These are phyloP conservation scores for Teratosphaeria gauchensis DNA, from an alignment of 2,329 filamentous ascomycete genomes.

Conservation along the genomic window DNA sequence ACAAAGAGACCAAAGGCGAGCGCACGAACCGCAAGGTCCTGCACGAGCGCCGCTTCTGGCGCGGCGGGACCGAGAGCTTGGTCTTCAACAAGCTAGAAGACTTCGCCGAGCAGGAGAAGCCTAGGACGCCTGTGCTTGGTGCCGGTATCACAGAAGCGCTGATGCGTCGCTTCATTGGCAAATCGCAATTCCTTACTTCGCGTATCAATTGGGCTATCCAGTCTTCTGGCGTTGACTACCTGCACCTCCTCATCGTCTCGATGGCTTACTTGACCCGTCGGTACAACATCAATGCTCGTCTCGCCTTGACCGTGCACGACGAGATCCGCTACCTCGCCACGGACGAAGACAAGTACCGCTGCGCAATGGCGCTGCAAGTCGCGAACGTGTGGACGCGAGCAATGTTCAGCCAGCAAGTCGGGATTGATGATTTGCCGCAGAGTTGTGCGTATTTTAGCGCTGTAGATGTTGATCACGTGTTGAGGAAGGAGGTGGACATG, in stretches of 20 bases:
- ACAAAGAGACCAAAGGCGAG: conserved; percentile 79
- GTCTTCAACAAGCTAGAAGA: conserved; percentile 98
- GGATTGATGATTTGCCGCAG: conserved; percentile 89
- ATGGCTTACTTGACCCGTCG: conserved; percentile 90
- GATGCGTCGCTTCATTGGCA: conserved; percentile 77
- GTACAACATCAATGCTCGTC: conserved; percentile 74
- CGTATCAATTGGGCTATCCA: conserved; percentile 99
- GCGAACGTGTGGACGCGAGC: conserved; percentile 94
- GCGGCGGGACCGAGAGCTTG: conserved; percentile 91
- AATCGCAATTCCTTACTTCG: conserved; percentile 86
- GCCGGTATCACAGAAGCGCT: conserved; percentile 94
- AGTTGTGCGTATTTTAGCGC: conserved; percentile 93
- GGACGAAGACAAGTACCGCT: conserved; percentile 74
- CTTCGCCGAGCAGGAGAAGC: conserved; percentile 88
- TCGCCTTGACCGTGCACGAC: conserved; percentile 92
- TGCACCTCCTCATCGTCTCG: conserved; percentile 81
- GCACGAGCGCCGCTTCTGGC: conserved; percentile 74
- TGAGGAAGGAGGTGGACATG: conserved; percentile 98
- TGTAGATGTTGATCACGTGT: conserved; percentile 85
- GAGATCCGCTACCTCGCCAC: conserved; percentile 92
- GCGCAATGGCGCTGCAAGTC: conserved; percentile 86
- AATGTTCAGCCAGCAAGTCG: conserved; percentile 95
- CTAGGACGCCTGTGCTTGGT: conserved; percentile 82
- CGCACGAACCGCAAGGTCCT: conserved; percentile 69
- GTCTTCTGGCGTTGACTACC: conserved; percentile 91